Base-by-base conservation (phyloP, 768 basidiomycete genomes). In the Roridomyces roridus region DNA sequence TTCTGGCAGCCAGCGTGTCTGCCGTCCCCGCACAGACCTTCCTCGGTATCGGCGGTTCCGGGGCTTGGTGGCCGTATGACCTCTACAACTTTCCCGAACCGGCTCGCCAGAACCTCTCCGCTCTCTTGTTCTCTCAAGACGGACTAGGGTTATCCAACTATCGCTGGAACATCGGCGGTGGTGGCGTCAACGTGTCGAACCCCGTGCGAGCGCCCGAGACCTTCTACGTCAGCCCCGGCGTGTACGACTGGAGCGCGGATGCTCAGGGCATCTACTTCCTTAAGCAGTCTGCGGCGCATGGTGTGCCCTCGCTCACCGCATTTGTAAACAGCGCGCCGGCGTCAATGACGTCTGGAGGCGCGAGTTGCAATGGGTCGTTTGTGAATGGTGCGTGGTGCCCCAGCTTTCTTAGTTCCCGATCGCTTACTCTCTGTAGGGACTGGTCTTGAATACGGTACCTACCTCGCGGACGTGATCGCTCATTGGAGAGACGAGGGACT, bases 51-150 rank as follows among this genome's bases (percentile, higher is more conserved):
- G 78, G 78, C 1, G 79, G 78, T 8, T 77, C 76, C 15, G 79
- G 78, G 12, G 79, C 78, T 11, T 80, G 78, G 79, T 79, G 79
- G 78, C 76, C 77, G 15, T 70, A 71, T 42, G 79, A 80, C 53
- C 62, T 80, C 17, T 74, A 66, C 64, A 53, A 71, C 40, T 80
- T 76, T 60, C 78, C 79, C 0, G 74, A 75, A 29, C 60, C 66
- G 15, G 69, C 72, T n/a, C 68, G 75, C 21, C 72, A 78, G 48
- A 76, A 79, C 46, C 68, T 78, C 40, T 75, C 78, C 6, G 55
- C 70, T 9, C 67, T 79, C 18, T 70, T 80, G 34, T 79, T 80
- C 63, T 74, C 72, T 10, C 51, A 63, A 3, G 62, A 64, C 20
- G 76, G 77, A 5, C 70, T 79, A 17, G 77, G 77, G 18, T 62